These are phyloP conservation scores for Triticum dicoccoides DNA, from an alignment of 176 grass and related monocot genomes.

Conservation along the genomic window DNA sequence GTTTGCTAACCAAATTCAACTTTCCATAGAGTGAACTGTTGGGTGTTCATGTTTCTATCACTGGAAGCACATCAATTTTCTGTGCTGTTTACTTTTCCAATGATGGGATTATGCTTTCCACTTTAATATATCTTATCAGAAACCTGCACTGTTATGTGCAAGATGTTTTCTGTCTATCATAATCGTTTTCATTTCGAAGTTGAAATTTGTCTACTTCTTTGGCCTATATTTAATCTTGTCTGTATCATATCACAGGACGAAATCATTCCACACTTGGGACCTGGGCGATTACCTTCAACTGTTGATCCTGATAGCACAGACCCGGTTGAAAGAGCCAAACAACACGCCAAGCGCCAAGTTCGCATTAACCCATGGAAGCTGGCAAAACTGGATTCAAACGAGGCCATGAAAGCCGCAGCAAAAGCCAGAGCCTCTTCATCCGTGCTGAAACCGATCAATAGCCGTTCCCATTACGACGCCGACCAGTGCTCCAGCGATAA, in stretches of 20 bases:
- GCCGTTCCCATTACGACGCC: conserved; percentile 29
- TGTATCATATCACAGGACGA: conserved; percentile 64
- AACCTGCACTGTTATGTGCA: not conserved
- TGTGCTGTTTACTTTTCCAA: not conserved
- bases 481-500: conserved; percentile 44
- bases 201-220: not conserved
- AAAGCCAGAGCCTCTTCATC: conserved; percentile 95
- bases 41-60: conserved; percentile 5
- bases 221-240: conserved; percentile 24
- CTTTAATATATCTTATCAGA: conserved; percentile 28
- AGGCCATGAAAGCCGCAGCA: conserved; percentile 85
- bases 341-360: conserved; percentile 59
- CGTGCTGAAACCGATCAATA: conserved; percentile 73
- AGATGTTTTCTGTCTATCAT: conserved; percentile 13
- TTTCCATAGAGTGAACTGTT: not conserved
- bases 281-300: conserved; percentile 80
- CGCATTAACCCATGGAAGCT: conserved; percentile 96
- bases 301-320: conserved; percentile 84
- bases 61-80: not conserved
- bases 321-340: conserved; percentile 49
- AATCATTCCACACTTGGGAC: conserved; percentile 84
- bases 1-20: not conserved
- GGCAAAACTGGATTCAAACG: conserved; percentile 78
- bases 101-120: conserved; percentile 3
- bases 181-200: conserved; percentile 7